Evolutionary conservation across 2,329 filamentous ascomycete species (phyloP).

Genomic region (Ceratocystis variospora): DNA sequence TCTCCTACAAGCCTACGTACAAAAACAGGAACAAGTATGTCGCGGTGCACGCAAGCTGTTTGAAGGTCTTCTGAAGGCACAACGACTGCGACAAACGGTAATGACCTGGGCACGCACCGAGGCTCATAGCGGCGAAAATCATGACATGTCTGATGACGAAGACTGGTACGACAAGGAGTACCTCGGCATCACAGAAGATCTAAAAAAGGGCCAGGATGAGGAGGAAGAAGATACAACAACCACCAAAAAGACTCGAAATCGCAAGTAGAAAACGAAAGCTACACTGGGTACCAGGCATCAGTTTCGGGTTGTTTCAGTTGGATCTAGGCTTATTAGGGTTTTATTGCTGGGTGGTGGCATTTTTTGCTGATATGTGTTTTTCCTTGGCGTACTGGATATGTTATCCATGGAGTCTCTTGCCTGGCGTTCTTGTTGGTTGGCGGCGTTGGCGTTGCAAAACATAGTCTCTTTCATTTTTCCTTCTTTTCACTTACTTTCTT

Average conservation of each 20-base stretch:
- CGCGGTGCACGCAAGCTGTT: constrained; percentile 55
- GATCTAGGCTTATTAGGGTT: neutral
- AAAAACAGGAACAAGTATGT: constrained; percentile 75
- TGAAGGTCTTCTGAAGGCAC: constrained; percentile 56
- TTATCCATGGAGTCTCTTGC: neutral
- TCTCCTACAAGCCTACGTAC: constrained; percentile 60
- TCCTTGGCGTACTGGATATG: no score
- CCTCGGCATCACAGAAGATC: constrained; percentile 58
- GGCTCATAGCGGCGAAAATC: constrained; percentile 49
- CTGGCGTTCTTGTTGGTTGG: neutral
- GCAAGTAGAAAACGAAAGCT: constrained; percentile 29
- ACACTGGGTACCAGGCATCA: no score
- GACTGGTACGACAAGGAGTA: constrained; percentile 79
- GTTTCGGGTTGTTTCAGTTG: no score
- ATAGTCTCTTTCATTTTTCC: neutral
- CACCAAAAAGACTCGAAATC: constrained; percentile 47
- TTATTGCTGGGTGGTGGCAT: neutral
- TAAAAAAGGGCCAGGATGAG: constrained; percentile 70
- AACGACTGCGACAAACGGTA: constrained; percentile 57
- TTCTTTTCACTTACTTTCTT: neutral
- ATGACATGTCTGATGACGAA: constrained; percentile 75
- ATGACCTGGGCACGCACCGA: constrained; percentile 67
- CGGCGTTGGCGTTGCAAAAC: neutral
- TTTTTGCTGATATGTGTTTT: no score
- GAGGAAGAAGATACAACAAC: constrained; percentile 60